A percentile compares a stretch with the other conserved stretches of the same genome.
Evolutionary conservation across 495 filamentous ascomycete species (phyloP).

Genomic region (Hypoxylon trugodes): DNA sequence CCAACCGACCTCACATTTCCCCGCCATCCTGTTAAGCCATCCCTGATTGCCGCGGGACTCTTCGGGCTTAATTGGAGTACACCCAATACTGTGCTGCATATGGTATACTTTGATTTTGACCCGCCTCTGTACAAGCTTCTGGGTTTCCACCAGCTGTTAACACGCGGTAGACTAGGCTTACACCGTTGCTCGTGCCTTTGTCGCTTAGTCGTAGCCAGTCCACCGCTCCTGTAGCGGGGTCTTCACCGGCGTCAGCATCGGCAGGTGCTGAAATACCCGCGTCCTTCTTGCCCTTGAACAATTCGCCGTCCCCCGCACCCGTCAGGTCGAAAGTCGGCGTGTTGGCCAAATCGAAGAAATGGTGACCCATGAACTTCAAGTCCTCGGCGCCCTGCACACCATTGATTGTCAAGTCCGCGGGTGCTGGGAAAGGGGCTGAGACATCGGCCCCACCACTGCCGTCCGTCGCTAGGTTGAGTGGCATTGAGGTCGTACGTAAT

Average conservation of each 20-base stretch:
- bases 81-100: conserved; percentile 81
- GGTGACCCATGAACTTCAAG: conserved; percentile 65
- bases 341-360: conserved; percentile 66
- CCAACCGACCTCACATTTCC: not conserved
- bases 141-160: conserved; percentile 69
- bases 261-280: conserved; percentile 61
- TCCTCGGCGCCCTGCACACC: conserved; percentile 26
- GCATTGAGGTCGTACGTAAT: conserved; percentile 45
- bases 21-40: not conserved
- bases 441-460: conserved; percentile 42
- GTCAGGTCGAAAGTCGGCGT: conserved; percentile 68
- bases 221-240: conserved; percentile 60
- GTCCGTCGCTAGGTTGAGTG: conserved; percentile 48
- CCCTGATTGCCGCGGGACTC: not conserved
- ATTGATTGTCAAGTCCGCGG: conserved; percentile 45
- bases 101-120: conserved; percentile 58
- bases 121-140: conserved; percentile 55
- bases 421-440: conserved; percentile 52
- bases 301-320: conserved; percentile 39
- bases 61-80: conserved; percentile 50
- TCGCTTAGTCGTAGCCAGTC: conserved; percentile 70
- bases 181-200: conserved; percentile 56
- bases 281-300: conserved; percentile 56
- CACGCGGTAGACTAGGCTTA: conserved; percentile 70
- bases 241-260: conserved; percentile 52